Conservation (phyloP, 768 basidiomycete genomes). For the Chalciporus sphaerocephalus region DNA sequence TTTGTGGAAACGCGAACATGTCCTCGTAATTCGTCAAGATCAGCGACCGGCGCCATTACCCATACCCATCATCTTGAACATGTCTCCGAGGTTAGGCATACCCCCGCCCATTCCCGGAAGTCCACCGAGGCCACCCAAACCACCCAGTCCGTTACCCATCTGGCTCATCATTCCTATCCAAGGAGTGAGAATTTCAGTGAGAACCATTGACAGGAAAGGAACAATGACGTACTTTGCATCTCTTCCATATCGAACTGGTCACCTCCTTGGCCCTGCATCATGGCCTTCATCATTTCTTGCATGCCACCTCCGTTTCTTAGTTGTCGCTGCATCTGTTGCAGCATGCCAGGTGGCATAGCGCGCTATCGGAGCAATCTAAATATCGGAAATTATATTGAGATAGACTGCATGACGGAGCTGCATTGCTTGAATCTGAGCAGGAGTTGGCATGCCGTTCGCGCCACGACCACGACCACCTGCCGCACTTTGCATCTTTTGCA, state of each 20-base stretch:
- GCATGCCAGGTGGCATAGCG: constrained; percentile 91
- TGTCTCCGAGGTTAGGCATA: constrained; percentile 68
- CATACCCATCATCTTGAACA: constrained; percentile 90
- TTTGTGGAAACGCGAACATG: constrained; percentile 8
- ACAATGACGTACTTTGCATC: constrained; percentile 69
- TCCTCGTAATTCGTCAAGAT: constrained; percentile 8
- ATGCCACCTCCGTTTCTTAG: constrained; percentile 80
- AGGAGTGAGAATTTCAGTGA: constrained; percentile 1
- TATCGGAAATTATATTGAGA: constrained; percentile 2
- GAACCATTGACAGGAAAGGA: constrained; percentile 3
- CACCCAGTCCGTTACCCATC: constrained; percentile 60
- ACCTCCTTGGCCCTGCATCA: constrained; percentile 93
- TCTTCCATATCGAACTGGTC: constrained; percentile 92
- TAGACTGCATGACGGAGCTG: constrained; percentile 50
- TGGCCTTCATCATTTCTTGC: constrained; percentile 97
- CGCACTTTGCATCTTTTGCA: constrained; percentile 91
- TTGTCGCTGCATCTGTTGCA: constrained; percentile 88
- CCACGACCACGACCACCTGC: constrained; percentile 84
- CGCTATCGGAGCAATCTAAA: constrained; percentile 45
- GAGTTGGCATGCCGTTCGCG: constrained; percentile 83
- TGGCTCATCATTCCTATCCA: constrained; percentile 78
- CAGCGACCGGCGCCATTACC: constrained; percentile 43
- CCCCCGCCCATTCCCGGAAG: constrained; percentile 51
- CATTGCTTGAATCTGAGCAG: constrained; percentile 92
- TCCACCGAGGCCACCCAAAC: constrained; percentile 56